A percentile compares a stretch with the other conserved stretches of the same genome.
phyloP scores from a whole-genome alignment of 2,329 filamentous ascomycete genomes.

The Colletotrichum orchidophilum region DNA sequence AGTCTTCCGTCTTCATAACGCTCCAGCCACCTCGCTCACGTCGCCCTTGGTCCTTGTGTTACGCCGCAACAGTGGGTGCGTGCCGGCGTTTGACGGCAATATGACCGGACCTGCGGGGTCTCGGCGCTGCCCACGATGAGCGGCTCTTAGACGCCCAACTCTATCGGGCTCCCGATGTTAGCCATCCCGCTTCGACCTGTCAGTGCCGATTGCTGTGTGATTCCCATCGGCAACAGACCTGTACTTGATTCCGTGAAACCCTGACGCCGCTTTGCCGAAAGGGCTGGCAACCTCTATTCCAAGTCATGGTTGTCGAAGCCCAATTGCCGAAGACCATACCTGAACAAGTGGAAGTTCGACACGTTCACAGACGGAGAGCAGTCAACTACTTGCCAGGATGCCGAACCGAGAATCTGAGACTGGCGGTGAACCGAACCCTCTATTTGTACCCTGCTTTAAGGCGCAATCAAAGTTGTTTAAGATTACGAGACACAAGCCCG shows the following conservation, averaged over 20 bases:
- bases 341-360: neutral
- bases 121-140: conserved; percentile 2
- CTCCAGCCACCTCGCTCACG: neutral
- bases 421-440: neutral
- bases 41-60: neutral
- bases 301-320: neutral
- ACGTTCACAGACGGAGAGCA: neutral
- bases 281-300: neutral
- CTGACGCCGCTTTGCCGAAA: neutral
- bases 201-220: neutral
- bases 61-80: neutral
- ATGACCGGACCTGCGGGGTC: neutral
- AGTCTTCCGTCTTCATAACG: neutral
- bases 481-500: neutral
- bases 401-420: neutral
- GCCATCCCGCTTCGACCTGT: too few species aligned
- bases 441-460: neutral
- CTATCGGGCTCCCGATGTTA: conserved; percentile 3
- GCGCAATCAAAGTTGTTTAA: neutral
- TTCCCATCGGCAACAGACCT: neutral
- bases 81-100: neutral
- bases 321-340: neutral
- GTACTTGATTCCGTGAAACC: neutral
- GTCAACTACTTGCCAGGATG: neutral
- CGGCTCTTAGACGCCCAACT: neutral